Conservation (phyloP, 2,329 filamentous ascomycete genomes). For the Triangularia verruculosa region DNA sequence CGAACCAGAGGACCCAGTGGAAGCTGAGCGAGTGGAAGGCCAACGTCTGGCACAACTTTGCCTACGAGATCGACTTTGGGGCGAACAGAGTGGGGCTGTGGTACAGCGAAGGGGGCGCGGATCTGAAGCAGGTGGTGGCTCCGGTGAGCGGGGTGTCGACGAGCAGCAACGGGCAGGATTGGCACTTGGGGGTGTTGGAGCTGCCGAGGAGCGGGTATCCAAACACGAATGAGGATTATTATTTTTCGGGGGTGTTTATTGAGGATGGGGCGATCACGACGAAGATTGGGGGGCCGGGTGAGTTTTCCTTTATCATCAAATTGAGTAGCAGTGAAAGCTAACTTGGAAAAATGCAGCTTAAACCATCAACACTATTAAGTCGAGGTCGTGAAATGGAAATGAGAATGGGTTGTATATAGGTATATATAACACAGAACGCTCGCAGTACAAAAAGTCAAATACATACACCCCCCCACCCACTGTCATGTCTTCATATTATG, state of each 20-base stretch:
- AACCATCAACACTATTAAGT: not conserved
- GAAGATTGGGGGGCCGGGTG: slow-evolving; percentile 27
- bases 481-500: too few species aligned
- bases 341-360: not conserved
- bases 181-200: slow-evolving; percentile 69
- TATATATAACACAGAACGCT: not conserved
- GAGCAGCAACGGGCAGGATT: slow-evolving; percentile 66
- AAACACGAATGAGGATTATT: slow-evolving; percentile 62
- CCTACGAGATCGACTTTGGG: slow-evolving; percentile 68
- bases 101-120: slow-evolving; percentile 61
- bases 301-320: not conserved
- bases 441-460: not conserved
- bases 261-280: slow-evolving; percentile 50
- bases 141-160: slow-evolving; percentile 56
- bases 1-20: slow-evolving; percentile 59
- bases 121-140: slow-evolving; percentile 56
- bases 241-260: slow-evolving; percentile 69
- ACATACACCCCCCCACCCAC: not conserved
- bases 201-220: slow-evolving; percentile 56
- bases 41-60: slow-evolving; percentile 70
- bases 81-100: slow-evolving; percentile 63
- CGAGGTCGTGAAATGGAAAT: not conserved
- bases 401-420: not conserved
- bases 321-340: not conserved
- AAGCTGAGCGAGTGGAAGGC: slow-evolving; percentile 54